Base-by-base conservation (phyloP, 225 moss, liverwort and hornwort species). In the Takakia lepidozioides region DNA sequence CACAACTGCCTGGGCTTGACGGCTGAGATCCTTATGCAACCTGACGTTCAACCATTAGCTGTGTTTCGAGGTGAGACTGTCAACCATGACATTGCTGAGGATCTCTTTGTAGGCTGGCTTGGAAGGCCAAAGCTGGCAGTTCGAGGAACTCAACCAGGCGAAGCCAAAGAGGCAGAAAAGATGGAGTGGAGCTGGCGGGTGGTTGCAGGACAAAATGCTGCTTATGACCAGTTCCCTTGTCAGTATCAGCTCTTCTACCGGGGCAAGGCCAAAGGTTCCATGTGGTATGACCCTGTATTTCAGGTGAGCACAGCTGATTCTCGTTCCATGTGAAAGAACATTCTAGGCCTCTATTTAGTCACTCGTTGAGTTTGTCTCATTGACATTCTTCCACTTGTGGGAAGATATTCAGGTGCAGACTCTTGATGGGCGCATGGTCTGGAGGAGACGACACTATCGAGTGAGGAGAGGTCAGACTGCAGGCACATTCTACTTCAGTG, bases 271-370 rank as follows among this genome's bases (percentile, higher is more conserved):
- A 78, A 60, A 38, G 72, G 73, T 5, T 74, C 82, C 1, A 20
- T 92, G 66, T 92, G 92, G 92, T 92, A 92, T 52, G 88, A 92
- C 49, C 92, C 92, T 25, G 80, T 92, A 28, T 92, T 92, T 49
- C 85, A 85, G 66, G 92, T 87, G 38, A 48, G 46, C 1, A 70
- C 70, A 17, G 28, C 69, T 5, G 55, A 41, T 11, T 68, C 59
- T 19, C 24, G 52, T 30, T 59, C 51, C 3, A 64, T 74, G 3
- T 69, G 68, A 60, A n/a, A n/a, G n/a, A n/a, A n/a, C n/a, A n/a
- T n/a, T n/a, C n/a, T n/a, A n/a, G n/a, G n/a, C n/a, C n/a, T n/a
- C n/a, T n/a, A n/a, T n/a, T n/a, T n/a, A n/a, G n/a, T n/a, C n/a
- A n/a, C n/a, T n/a, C n/a, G n/a, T n/a, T n/a, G n/a, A n/a, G n/a